phyloP scores from a whole-genome alignment of 768 basidiomycete genomes.

The Hirschioporus abietinus region DNA sequence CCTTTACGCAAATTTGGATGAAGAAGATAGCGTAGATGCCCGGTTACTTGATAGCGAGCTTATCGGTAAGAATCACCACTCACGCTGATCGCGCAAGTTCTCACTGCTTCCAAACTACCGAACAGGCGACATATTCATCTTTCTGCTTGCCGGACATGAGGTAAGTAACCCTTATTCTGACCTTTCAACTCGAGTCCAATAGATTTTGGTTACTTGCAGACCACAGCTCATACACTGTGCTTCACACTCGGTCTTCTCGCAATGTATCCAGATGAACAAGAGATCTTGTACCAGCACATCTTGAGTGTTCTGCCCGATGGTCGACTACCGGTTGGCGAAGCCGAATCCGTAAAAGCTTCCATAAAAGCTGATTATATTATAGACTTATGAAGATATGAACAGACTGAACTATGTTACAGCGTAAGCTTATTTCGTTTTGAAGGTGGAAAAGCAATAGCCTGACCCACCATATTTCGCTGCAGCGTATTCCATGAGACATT shows the following conservation, averaged over 20 bases:
- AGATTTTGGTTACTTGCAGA: slow-evolving; percentile 3
- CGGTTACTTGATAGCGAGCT: slow-evolving; percentile 20
- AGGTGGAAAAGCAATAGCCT: not conserved
- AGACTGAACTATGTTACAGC: slow-evolving; percentile 15
- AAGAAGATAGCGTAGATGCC: slow-evolving; percentile 6
- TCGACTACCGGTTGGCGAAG: slow-evolving; percentile 24
- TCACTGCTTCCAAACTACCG: not conserved
- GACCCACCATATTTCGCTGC: slow-evolving; percentile 7
- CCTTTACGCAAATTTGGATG: slow-evolving; percentile 16
- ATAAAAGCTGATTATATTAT: slow-evolving; percentile 1
- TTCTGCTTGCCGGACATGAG: slow-evolving; percentile 32
- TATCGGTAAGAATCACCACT: slow-evolving; percentile 8
- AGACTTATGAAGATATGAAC: slow-evolving; percentile 21
- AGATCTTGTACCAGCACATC: slow-evolving; percentile 31
- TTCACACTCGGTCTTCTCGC: slow-evolving; percentile 28
- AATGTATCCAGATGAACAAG: slow-evolving; percentile 37
- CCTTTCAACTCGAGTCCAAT: too few species aligned
- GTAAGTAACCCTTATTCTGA: slow-evolving; percentile 7
- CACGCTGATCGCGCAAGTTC: not conserved
- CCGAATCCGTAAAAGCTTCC: not conserved
- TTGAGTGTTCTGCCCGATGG: slow-evolving; percentile 27
- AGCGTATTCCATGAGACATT: slow-evolving; percentile 49
- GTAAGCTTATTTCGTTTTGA: slow-evolving; percentile 9
- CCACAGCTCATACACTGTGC: slow-evolving; percentile 19
- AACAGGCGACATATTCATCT: slow-evolving; percentile 24